Conservation (phyloP, 1,284 basidiomycete genomes). For the Macrocystidia cucumis region DNA sequence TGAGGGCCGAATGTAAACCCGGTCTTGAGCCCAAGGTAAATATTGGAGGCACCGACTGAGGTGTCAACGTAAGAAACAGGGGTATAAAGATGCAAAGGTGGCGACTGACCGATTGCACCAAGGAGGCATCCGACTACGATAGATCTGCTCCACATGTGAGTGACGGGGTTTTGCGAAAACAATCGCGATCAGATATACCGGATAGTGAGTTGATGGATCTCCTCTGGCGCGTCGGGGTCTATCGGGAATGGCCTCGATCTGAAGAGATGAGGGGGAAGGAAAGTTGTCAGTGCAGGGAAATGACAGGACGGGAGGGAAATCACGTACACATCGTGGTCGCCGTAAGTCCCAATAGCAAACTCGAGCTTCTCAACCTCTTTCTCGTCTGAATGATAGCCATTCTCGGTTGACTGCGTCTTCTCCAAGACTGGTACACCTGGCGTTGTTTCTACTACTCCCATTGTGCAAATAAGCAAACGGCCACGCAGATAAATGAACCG, state of each 20-base stretch:
- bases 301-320: background rate
- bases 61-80: conserved; percentile 1
- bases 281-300: no score
- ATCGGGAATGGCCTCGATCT: conserved; percentile 44
- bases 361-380: conserved; percentile 10
- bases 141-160: conserved; percentile 27
- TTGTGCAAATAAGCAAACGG: no score
- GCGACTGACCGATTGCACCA: conserved; percentile 40
- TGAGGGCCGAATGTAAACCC: conserved; percentile 63
- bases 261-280: background rate
- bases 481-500: no score
- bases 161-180: conserved; percentile 1
- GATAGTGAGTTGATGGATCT: conserved; percentile 50
- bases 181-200: conserved; percentile 18
- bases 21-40: conserved; percentile 66
- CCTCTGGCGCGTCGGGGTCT: conserved; percentile 38
- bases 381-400: background rate
- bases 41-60: conserved; percentile 50
- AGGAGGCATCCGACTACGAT: conserved; percentile 52
- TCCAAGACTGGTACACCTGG: no score
- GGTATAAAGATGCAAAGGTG: conserved; percentile 9
- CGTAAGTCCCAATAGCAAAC: conserved; percentile 13
- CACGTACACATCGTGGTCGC: conserved; percentile 32
- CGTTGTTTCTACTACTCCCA: no score
- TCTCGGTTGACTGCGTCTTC: no score